Evolutionary conservation across 208 protist genomes (phyloP).

Genomic region (Leishmania gerbilli): DNA sequence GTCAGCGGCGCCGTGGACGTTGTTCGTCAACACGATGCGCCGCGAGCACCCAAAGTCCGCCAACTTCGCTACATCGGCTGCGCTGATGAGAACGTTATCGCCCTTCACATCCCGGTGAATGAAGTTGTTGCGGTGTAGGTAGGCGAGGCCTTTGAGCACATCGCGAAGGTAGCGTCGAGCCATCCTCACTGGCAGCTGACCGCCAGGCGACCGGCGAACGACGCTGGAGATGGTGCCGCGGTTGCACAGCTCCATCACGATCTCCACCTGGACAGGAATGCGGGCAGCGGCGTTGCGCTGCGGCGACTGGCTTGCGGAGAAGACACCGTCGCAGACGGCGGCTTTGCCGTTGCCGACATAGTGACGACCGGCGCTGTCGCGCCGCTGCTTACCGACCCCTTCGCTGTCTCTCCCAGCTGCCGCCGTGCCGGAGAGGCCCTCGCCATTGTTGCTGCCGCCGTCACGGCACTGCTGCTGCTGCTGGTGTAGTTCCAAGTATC

Average conservation of each 20-base stretch:
- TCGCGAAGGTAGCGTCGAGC: conserved; percentile 69
- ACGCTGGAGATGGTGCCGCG: conserved; percentile 58
- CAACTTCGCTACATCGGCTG: conserved; percentile 85
- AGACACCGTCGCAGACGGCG: neutral
- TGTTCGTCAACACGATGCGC: conserved; percentile 61
- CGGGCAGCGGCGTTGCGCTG: conserved; percentile 8
- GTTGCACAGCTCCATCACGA: conserved; percentile 86
- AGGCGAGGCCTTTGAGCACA: conserved; percentile 79
- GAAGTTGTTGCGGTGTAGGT: conserved; percentile 80
- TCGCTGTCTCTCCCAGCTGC: neutral
- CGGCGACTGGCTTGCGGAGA: conserved; percentile 1
- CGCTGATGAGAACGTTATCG: conserved; percentile 86
- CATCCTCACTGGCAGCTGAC: conserved; percentile 44
- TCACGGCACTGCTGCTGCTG: conserved; percentile 2
- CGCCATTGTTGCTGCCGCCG: neutral
- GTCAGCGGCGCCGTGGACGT: conserved; percentile 16
- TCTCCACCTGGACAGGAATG: conserved; percentile 68
- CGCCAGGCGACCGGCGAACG: conserved; percentile 48
- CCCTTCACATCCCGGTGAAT: conserved; percentile 90
- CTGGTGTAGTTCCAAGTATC: conserved; percentile 21
- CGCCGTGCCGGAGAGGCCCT: neutral
- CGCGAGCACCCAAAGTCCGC: conserved; percentile 94
- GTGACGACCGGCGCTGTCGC: neutral
- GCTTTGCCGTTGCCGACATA: neutral
- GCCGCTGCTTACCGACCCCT: neutral